Base-by-base conservation (phyloP, 176 grass and related monocot genomes). In the Chrysopogon serrulatus region DNA sequence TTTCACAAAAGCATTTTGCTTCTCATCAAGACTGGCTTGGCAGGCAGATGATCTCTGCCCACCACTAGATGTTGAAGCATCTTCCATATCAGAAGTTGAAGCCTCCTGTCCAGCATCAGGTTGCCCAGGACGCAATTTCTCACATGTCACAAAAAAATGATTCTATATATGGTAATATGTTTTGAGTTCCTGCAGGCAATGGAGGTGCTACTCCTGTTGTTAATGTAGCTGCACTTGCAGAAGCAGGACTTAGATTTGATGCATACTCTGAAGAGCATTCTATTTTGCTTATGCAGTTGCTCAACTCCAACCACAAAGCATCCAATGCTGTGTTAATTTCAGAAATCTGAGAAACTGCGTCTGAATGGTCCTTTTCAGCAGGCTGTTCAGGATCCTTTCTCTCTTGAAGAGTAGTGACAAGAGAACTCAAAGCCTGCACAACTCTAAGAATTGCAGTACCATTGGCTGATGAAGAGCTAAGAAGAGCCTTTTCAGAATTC, bases 231-330 rank as follows among this genome's bases (percentile, higher is more conserved):
- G 86, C 74, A 85, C 85, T 94, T 45, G 72, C 72, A 85, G 94
- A 87, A 73, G 84, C n/a, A 47, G 91, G 81, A 80, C 82, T 77
- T 64, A 89, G 49, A 42, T 91, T 87, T 64, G 88, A 81, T 27
- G 80, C 69, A 65, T 92, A 89, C 63, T 95, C 93, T 72, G 93
- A 93, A 73, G 97, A 94, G 65, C 79, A 86, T 76, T 99, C 97
- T 35, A 99, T 96, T 91, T 96, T 99, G 89, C 91, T 96, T 83
- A 99, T 99, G 83, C 91, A 96, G 81, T 89, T 96, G 82, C 97
- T 99, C 78, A 99, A 78, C 57, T 99, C 91, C 36, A 96, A 84
- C 97, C 97, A 99, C 66, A 99, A 71, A 54, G 80, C 83, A 88
- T 96, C 93, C 72, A 99, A 61, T 81, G 97, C 82, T 34, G 71